Base-by-base conservation (phyloP, 2,329 filamentous ascomycete species). In the Calonectria crousiana region DNA sequence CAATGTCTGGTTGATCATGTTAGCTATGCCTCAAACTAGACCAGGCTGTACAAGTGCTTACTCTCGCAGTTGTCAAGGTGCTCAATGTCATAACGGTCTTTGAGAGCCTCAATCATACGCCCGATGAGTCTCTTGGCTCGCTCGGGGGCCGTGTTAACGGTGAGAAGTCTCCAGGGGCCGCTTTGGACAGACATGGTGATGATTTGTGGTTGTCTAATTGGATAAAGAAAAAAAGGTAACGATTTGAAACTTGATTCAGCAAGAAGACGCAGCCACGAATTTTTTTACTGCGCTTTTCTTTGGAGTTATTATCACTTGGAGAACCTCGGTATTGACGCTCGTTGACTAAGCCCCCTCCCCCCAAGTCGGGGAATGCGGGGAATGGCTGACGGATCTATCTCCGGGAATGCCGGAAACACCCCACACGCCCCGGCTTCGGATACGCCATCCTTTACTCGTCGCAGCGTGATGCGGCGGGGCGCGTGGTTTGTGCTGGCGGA, bases 121-220 rank as follows among this genome's bases (percentile, higher is more conserved):
- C 92, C 92, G 78, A 93, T 90, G 41, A 94, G 83, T 10, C 86
- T 84, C 84, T 91, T 90, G 41, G 92, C 93, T 71, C 92, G 87
- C 75, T 93, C 92, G 0, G 92, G 92, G 2, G 89, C 91, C 1
- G 89, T 93, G 84, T 94, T 94, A 77, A 94, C 92, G 2, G 92
- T 94, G 36, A 93, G 89, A 16, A 94, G 88, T 78, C 87, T 89
- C 84, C 88, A 94, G 4, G 91, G 91, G 23, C 91, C 91, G 71
- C 71, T 73, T 70, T 34, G 71, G 34, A 67, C 67, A 69, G 71
- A 67, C 71, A 73, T 73, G 32, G 20, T 62, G 71, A 36, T 36
- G 6, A 30, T 28, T 14, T 56, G 49, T 26, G 49, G 18, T 16
- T 16, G 4, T 30, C 26, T 30, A 41, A 41, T 62, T 62, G 28